Evolutionary conservation across 371 early-diverging fungal genomes (phyloP), one percentile per base, ranked within the genome.

Genomic region (Haplosporangium sp.): DNA sequence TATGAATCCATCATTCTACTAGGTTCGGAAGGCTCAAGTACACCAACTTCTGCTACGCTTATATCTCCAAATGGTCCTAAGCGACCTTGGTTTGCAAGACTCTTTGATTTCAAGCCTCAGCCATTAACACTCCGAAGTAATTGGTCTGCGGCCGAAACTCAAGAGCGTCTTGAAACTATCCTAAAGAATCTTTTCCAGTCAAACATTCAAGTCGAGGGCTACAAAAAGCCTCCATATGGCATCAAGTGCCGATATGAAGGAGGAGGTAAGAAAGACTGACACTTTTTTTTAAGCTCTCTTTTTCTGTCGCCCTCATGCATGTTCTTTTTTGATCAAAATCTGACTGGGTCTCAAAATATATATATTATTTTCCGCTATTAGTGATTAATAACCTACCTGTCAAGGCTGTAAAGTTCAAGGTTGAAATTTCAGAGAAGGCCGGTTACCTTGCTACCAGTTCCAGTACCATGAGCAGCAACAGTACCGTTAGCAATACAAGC

Each of bases 331-430:
- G 27, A 27, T 27, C 27, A 27, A 27, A 42, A 42, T 1, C 42
- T 42, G 10, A 42, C 10, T 6, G 10, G 0, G 5, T 42, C 42
- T 42, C 5, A 42, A 42, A 8, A 5, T 8, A 42, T 42, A 42
- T 42, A 42, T 8, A 42, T 42, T 42, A 27, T 27, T 27, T 27
- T 1, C 27, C 42, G 10, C 5, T n/a, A 15, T 6, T 59, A 77
- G 71, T 69, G 4, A 67, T 69, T 34, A 64, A 63, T 19, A 69
- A 69, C 10, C 81, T 67, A 50, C 15, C 38, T 3, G 76, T 65
- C 35, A 88, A 88, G 69, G 72, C 74, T 20, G 84, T 86, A 71
- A 88, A 87, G 65, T 89, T 89, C 71, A 88, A 85, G 65, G 82
- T 89, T 19, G 89, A 89, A 6, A 84, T 89, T 15, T 60, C 67